Base-by-base conservation (phyloP, 2,329 filamentous ascomycete species). In the Colletotrichum higginsianum region DNA sequence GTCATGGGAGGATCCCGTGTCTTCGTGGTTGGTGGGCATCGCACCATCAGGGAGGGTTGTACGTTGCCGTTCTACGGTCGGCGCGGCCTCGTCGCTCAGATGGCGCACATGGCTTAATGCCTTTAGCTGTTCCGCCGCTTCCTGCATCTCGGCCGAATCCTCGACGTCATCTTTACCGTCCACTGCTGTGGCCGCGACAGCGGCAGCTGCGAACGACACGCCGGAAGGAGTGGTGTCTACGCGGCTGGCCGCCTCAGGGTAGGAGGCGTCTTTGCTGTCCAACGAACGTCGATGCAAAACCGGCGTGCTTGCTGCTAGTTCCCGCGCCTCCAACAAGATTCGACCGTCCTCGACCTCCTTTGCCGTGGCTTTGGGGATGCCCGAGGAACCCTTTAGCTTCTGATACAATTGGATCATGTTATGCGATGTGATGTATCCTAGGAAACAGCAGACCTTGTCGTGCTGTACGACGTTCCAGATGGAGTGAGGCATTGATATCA, bases 111-210 rank as follows among this genome's bases (percentile, higher is more conserved):
- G 89, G 75, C 90, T 91, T 52, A 92, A 79, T 2, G 90, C 90
- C 76, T 92, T 91, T 7, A 92, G 83, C 78, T 92, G 90, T 76
- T 92, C 90, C 4, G 90, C 90, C 23, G 90, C 90, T 78, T 91
- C 89, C 75, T 92, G 89, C 89, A 92, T 91, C 80, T 92, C 90
- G 11, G 88, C 89, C n/a, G 90, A 90, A 67, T 91, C 90, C 76
- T 91, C 89, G 5, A 85, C 86, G 44, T 88, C 85, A 38, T 86
- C 80, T 68, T 87, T 86, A 42, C 80, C 78, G 2, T 81, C 80
- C 16, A 79, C 75, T 55, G 73, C 74, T 2, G 79, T 50, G 35
- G 61, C 68, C 12, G 58, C 67, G 21, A 55, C 66, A 16, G 66
- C 72, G 8, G 67, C 61, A 50, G 67, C 74, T 46, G 71, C 66